Base-by-base conservation (phyloP, 1,139 yeast genomes). In the Kodamaea ohmeri region DNA sequence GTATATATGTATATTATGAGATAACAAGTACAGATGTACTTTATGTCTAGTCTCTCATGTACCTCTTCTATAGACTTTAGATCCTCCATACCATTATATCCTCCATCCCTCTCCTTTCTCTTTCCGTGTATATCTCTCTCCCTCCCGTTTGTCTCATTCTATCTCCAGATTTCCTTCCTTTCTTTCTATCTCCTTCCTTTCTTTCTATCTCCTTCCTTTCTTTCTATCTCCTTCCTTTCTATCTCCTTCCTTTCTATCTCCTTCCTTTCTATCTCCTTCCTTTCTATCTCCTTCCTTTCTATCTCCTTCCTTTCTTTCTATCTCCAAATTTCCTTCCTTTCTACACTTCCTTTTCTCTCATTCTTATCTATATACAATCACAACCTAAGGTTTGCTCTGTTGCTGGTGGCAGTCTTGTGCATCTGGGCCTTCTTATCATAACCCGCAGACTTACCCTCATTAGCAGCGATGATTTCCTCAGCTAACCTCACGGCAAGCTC, bases 401-500 rank as follows among this genome's bases (percentile, higher is more conserved):
- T 85, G 37, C 83, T 76, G 59, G 88, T 81, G 37, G 97, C 96
- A 44, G 78, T 67, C 66, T 83, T 87, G 64, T 90, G 97, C 74
- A 86, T 80, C 55, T 78, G 82, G 34, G 80, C 77, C 64, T 82
- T 82, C 70, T 85, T 89, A 45, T 87, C 97, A 60, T 79, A 85
- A 20, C 95, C 92, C 31, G 90, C 72, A 33, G 94, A 80, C 57
- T 79, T 80, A 38, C 96, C 96, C 52, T 78, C 80, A 51, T 72
- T 72, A 21, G 94, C 94, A 39, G 84, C 70, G 32, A 88, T 61
- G 44, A 92, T 76, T 61, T 92, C 97, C 63, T 92, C 97, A 24
- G 92, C 92, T 43, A 92, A 72, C 55, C 97, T 77, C 22, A 92
- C 97, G 1, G 95, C 72, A 53, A 84, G 84, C 53, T 86, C 94